Evolutionary conservation across 139 green algal species (phyloP).

Genomic region (Pedinophyceae sp.): DNA sequence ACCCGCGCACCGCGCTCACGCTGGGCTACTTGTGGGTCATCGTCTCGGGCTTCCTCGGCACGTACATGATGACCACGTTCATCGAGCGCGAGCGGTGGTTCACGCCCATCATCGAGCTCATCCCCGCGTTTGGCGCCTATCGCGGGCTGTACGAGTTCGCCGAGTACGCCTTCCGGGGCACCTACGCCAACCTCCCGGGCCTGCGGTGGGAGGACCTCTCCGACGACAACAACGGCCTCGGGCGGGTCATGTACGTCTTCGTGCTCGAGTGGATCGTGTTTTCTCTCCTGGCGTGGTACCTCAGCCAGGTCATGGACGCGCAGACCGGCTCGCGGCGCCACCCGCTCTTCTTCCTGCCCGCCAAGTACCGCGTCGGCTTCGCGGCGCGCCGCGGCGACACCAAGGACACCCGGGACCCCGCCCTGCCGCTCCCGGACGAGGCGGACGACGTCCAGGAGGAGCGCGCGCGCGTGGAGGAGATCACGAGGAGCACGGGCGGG

Average conservation of each 20-base stretch:
- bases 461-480: constrained; percentile 14
- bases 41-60: constrained; percentile 41
- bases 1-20: constrained; percentile 37
- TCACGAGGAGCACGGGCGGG: constrained; percentile 3
- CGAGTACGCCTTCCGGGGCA: constrained; percentile 25
- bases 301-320: constrained; percentile 42
- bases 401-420: too few species aligned
- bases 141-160: constrained; percentile 52
- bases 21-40: constrained; percentile 67
- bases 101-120: constrained; percentile 39
- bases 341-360: constrained; percentile 87
- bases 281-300: constrained; percentile 47
- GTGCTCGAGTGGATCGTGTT: constrained; percentile 64
- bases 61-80: not conserved
- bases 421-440: constrained; percentile 14
- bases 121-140: constrained; percentile 69
- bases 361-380: too few species aligned
- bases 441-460: constrained; percentile 24
- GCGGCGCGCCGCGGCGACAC: too few species aligned
- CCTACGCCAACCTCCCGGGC: constrained; percentile 28
- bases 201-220: constrained; percentile 41
- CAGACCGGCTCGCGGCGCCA: constrained; percentile 56
- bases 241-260: constrained; percentile 40
- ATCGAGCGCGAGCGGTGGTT: not conserved
- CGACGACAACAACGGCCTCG: constrained; percentile 52